Conservation (phyloP, 1,139 yeast species). For the Debaryomyces udenii region DNA sequence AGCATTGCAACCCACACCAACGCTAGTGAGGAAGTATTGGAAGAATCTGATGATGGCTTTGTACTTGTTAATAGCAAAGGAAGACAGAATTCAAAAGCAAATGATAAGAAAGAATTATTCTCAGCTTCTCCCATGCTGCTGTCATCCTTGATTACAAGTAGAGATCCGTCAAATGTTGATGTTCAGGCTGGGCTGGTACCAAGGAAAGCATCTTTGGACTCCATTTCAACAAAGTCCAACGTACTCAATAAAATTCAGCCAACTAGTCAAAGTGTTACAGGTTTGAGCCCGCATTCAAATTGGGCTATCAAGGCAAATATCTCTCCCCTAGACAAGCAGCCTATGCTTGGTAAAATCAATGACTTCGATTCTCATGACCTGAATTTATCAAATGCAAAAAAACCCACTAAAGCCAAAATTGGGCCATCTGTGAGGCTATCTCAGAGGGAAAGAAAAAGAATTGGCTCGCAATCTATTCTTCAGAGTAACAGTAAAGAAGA, state of each 20-base stretch:
- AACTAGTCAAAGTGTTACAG: constrained; percentile 13
- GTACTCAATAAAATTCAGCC: constrained; percentile 10
- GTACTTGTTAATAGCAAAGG: constrained; percentile 32
- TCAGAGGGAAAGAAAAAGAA: constrained; percentile 54
- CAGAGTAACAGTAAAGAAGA: constrained; percentile 3
- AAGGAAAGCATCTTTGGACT: constrained; percentile 4
- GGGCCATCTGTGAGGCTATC: constrained; percentile 45
- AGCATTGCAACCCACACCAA: constrained; percentile 8
- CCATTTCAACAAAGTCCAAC: constrained; percentile 15
- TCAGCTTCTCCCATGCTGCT: constrained; percentile 2
- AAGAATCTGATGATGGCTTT: constrained; percentile 33
- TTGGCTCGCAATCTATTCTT: constrained; percentile 14
- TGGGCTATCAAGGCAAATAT: constrained; percentile 31
- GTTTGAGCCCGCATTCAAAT: constrained; percentile 34
- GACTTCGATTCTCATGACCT: background rate
- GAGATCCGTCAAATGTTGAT: constrained; percentile 2
- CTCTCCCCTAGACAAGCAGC: constrained; percentile 10
- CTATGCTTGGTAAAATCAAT: constrained; percentile 12
- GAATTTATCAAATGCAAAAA: background rate
- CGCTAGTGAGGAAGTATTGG: constrained; percentile 22
- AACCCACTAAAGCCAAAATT: constrained; percentile 29
- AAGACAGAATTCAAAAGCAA: constrained; percentile 20
- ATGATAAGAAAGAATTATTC: constrained; percentile 2
- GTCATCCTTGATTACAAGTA: background rate
- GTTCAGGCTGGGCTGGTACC: background rate